Percentiles rank a stretch among this genome's conserved stretches.
These are phyloP conservation scores for Zangia roseola DNA, from an alignment of 768 basidiomycete species.

Conservation along the genomic window DNA sequence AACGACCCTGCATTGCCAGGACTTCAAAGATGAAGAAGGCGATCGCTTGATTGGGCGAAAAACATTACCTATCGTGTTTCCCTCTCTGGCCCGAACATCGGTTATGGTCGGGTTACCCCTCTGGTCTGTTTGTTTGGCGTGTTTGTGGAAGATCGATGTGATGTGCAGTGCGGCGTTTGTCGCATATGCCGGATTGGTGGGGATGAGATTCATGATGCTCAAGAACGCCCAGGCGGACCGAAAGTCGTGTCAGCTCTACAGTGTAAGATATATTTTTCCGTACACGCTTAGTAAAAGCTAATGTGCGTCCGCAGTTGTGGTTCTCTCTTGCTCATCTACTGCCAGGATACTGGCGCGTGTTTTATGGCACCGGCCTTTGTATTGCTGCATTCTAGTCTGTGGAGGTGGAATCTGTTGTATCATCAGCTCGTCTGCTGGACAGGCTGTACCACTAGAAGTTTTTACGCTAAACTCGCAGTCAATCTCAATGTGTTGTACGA, in stretches of 20 bases:
- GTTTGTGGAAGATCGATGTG: conserved; percentile 27
- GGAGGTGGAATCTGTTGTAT: conserved; percentile 5
- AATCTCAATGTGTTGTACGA: conserved; percentile 9
- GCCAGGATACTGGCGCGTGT: conserved; percentile 30
- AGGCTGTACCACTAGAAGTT: not conserved
- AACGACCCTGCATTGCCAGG: conserved; percentile 36
- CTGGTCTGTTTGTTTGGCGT: conserved; percentile 30
- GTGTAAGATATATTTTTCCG: conserved; percentile 18
- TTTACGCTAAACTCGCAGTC: not conserved
- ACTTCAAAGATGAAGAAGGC: conserved; percentile 43
- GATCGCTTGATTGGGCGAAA: conserved; percentile 38
- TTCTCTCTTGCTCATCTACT: conserved; percentile 32
- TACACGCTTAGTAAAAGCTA: not conserved
- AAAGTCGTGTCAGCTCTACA: conserved; percentile 31
- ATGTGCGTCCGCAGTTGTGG: conserved; percentile 22
- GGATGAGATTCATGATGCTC: conserved; percentile 26
- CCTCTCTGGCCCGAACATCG: conserved; percentile 27
- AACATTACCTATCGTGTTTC: conserved; percentile 46
- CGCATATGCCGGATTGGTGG: conserved; percentile 24
- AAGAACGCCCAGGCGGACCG: conserved; percentile 23
- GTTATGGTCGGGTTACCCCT: conserved; percentile 28
- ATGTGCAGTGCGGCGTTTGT: conserved; percentile 27
- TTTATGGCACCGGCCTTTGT: conserved; percentile 17
- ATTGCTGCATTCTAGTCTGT: conserved; percentile 3
- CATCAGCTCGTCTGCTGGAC: conserved; percentile 7